A percentile compares a stretch with the other conserved stretches of the same genome.
These are phyloP conservation scores for Dalbergia cochinchinensis DNA, from an alignment of 306 rosid genomes.

Conservation along the genomic window DNA sequence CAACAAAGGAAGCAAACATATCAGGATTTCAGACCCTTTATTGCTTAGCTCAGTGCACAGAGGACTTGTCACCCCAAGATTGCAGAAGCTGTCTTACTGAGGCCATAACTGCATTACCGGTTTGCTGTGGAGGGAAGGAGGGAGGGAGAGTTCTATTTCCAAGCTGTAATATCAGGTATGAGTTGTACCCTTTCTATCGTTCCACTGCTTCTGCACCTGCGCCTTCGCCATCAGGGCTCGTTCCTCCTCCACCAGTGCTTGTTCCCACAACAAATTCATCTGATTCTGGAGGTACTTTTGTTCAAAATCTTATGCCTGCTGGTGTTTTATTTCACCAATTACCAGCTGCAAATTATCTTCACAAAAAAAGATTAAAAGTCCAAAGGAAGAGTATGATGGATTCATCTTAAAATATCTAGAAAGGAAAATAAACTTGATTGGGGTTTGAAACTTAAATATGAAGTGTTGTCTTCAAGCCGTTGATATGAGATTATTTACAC, in stretches of 20 bases:
- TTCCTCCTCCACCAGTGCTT: not conserved
- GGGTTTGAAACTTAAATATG: too few species aligned
- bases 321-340: too few species aligned
- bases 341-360: too few species aligned
- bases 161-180: slow-evolving; percentile 26
- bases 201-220: not conserved
- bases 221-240: not conserved
- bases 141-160: slow-evolving; percentile 32
- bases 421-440: too few species aligned
- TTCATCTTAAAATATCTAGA: too few species aligned
- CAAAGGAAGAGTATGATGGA: too few species aligned
- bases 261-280: not conserved
- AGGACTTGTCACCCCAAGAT: not conserved
- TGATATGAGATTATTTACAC: not conserved
- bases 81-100: not conserved
- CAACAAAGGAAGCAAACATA: not conserved
- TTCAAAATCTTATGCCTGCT: not conserved
- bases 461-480: not conserved
- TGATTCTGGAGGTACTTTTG: slow-evolving; percentile 21
- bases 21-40: not conserved
- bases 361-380: too few species aligned
- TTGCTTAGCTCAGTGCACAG: slow-evolving; percentile 15
- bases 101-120: not conserved
- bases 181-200: slow-evolving; percentile 20
- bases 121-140: slow-evolving; percentile 7